Conservation (phyloP, 345 rosid species). For the Euphorbia pulcherrima region DNA sequence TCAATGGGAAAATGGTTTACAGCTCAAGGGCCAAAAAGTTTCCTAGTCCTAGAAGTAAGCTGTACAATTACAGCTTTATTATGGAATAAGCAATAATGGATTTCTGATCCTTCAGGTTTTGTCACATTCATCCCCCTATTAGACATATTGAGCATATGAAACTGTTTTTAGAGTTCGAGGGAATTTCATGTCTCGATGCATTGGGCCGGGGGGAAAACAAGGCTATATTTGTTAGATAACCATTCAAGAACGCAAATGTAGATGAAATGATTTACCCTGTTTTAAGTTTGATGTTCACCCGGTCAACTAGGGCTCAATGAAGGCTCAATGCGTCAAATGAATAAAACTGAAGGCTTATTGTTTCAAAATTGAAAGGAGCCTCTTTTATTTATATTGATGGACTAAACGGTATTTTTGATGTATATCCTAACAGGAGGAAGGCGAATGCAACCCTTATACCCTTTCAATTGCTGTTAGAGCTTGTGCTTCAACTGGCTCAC, state of each 20-base stretch:
- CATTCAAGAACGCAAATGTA: neutral
- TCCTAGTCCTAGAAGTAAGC: too few species aligned
- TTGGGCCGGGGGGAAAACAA: too few species aligned
- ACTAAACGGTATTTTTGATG: conserved; percentile 5
- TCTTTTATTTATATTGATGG: neutral
- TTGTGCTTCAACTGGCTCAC: conserved; percentile 59
- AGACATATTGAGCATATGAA: too few species aligned
- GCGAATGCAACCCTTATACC: conserved; percentile 54
- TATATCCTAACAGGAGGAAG: conserved; percentile 50
- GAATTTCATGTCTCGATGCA: too few species aligned
- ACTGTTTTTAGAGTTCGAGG: too few species aligned
- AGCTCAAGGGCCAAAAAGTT: too few species aligned
- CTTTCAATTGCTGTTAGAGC: conserved; percentile 82
- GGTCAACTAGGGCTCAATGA: neutral
- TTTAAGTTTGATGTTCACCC: neutral
- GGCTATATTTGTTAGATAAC: too few species aligned
- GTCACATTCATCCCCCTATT: neutral
- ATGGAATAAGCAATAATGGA: neutral
- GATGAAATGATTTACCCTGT: neutral
- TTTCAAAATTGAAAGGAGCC: neutral
- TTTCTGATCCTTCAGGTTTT: neutral
- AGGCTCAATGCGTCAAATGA: neutral
- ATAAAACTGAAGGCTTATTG: neutral
- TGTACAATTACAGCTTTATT: neutral
- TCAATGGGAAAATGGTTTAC: too few species aligned